These are phyloP conservation scores for Prunus campanulata DNA, from an alignment of 306 rosid species.

Conservation along the genomic window DNA sequence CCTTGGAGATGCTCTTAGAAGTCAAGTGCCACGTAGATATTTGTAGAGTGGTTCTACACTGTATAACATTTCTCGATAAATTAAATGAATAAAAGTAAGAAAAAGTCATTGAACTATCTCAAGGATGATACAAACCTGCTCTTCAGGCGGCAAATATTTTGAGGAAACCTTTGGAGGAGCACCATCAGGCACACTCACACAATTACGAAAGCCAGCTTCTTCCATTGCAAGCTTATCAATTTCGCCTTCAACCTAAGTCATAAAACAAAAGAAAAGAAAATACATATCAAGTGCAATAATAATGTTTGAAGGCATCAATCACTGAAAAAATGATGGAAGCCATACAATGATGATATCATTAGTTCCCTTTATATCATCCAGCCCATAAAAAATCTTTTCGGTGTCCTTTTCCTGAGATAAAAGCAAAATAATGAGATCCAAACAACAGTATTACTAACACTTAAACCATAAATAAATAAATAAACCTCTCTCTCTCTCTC, in stretches of 20 bases:
- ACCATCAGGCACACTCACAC: conserved; percentile 98
- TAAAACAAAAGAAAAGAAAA: conserved; percentile 9
- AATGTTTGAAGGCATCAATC: conserved; percentile 13
- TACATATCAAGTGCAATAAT: conserved; percentile 14
- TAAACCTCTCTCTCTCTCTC: background rate
- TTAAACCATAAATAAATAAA: background rate
- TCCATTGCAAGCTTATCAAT: conserved; percentile 97
- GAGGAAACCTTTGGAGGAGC: conserved; percentile 75
- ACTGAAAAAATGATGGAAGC: conserved; percentile 15
- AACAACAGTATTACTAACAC: background rate
- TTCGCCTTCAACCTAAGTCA: conserved; percentile 89
- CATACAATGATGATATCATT: conserved; percentile 85
- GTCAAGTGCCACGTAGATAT: background rate
- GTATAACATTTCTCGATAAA: background rate
- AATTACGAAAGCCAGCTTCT: conserved; percentile 91
- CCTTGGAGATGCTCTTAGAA: too few species aligned
- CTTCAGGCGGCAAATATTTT: conserved; percentile 64
- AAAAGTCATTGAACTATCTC: background rate
- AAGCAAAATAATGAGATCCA: background rate
- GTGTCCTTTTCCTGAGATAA: conserved; percentile 76
- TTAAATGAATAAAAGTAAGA: background rate
- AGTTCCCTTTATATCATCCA: conserved; percentile 73
- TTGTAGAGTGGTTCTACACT: background rate
- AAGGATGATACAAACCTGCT: conserved; percentile 51
- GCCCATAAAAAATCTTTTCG: conserved; percentile 84